Percentiles rank a stretch among this genome's conserved stretches.
These are phyloP conservation scores for Pisolithus thermaeus DNA, from an alignment of 1,284 basidiomycete genomes.

Conservation along the genomic window DNA sequence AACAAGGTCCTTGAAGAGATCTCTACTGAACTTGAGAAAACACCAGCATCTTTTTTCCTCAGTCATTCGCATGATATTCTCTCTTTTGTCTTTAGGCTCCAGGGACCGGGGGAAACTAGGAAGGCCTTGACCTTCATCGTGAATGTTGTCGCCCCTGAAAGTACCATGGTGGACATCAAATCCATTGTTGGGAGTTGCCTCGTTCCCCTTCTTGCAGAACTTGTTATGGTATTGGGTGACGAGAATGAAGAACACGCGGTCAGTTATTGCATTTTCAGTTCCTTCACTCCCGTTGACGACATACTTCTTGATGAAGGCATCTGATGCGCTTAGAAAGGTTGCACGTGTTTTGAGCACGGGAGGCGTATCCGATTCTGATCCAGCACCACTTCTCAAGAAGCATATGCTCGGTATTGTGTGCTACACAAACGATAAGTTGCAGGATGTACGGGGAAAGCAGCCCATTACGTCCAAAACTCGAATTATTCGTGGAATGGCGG, in stretches of 20 bases:
- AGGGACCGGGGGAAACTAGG: constrained; percentile 46
- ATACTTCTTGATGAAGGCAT: constrained; percentile 38
- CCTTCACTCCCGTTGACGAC: constrained; percentile 1
- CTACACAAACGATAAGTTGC: constrained; percentile 76
- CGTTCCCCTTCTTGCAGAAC: constrained; percentile 62
- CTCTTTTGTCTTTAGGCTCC: constrained; percentile 64
- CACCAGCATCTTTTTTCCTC: constrained; percentile 53
- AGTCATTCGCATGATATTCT: constrained; percentile 63
- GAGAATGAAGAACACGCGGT: constrained; percentile 40
- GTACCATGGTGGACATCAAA: constrained; percentile 39
- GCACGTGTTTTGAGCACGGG: constrained; percentile 33
- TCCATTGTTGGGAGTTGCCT: constrained; percentile 61
- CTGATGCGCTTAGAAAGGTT: constrained; percentile 58
- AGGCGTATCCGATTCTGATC: constrained; percentile 29
- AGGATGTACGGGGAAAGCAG: constrained; percentile 75
- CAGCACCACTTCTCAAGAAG: constrained; percentile 59
- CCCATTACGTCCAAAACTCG: constrained; percentile 60
- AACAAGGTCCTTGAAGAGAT: constrained; percentile 41
- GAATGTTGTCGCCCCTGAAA: constrained; percentile 29
- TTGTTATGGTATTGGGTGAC: constrained; percentile 76
- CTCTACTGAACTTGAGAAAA: constrained; percentile 38
- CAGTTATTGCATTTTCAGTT: not conserved
- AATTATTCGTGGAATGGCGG: constrained; percentile 77
- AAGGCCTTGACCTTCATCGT: constrained; percentile 61
- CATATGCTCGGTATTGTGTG: constrained; percentile 82